phyloP scores from a whole-genome alignment of 2,329 filamentous ascomycete species.

The Ceratocystis smalleyi region DNA sequence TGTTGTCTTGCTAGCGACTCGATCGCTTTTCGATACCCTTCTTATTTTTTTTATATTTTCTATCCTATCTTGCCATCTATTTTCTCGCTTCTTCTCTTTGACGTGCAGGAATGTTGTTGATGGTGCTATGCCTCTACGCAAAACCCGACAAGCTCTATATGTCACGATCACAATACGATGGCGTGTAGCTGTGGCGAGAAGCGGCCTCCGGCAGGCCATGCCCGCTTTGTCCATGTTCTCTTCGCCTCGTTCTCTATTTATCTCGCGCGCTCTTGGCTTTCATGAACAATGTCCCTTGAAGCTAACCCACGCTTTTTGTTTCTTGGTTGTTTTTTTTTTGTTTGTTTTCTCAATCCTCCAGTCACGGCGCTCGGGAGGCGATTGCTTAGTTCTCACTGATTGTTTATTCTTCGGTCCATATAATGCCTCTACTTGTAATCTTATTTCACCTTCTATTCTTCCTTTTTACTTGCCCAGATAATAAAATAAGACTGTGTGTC shows the following conservation, averaged over 20 bases:
- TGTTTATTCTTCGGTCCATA: background rate
- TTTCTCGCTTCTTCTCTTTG: background rate
- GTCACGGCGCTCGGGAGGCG: background rate
- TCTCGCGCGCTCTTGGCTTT: background rate
- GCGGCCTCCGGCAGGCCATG: background rate
- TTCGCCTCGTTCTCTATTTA: background rate
- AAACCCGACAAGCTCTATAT: background rate
- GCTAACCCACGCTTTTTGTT: background rate
- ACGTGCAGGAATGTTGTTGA: background rate
- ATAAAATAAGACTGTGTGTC: background rate
- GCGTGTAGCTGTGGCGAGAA: background rate
- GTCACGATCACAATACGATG: background rate
- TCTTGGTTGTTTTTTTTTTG: too few species aligned
- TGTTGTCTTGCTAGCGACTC: conserved; percentile 3
- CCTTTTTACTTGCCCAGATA: background rate
- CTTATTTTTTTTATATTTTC: conserved; percentile 4
- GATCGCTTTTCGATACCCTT: conserved; percentile 16
- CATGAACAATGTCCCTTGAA: background rate
- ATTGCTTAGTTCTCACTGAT: background rate
- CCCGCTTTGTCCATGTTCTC: background rate
- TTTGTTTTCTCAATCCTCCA: too few species aligned
- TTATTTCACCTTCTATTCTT: background rate
- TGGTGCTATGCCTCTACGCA: too few species aligned
- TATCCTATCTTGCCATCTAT: background rate
- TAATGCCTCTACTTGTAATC: background rate